Evolutionary conservation across 352 stramenopile genomes (phyloP).

Genomic region (Pythium aphanidermatum): DNA sequence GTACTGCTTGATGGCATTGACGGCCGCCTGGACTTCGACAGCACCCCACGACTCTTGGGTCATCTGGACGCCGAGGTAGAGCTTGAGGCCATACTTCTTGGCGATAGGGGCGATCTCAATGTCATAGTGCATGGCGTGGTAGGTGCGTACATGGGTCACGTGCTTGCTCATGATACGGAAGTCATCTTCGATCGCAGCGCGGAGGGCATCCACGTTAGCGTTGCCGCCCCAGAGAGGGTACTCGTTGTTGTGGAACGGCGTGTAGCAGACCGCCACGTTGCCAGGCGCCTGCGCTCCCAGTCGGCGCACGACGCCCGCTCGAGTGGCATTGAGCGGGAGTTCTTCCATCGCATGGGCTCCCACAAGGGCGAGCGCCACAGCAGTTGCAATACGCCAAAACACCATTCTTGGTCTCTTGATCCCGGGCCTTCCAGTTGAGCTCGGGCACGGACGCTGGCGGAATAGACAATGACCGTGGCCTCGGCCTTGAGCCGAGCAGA

Average conservation of each 20-base stretch:
- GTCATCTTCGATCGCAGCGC: constrained; percentile 28
- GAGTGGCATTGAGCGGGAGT: neutral
- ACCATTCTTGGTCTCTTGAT: too few relatives aligned
- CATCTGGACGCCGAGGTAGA: constrained; percentile 53
- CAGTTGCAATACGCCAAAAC: too few relatives aligned
- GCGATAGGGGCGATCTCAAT: constrained; percentile 39
- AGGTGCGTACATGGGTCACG: constrained; percentile 53
- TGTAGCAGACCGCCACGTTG: constrained; percentile 45
- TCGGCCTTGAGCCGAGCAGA: too few relatives aligned
- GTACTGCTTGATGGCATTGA: constrained; percentile 37
- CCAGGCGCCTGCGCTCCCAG: constrained; percentile 6
- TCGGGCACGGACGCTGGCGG: too few relatives aligned
- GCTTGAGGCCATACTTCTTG: constrained; percentile 39
- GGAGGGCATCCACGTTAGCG: constrained; percentile 2
- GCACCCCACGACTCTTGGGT: constrained; percentile 38
- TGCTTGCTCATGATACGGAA: constrained; percentile 34
- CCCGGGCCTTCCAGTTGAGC: too few relatives aligned
- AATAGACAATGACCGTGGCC: too few relatives aligned
- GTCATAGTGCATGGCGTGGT: constrained; percentile 49
- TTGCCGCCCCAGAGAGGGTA: constrained; percentile 34
- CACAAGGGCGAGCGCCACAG: too few relatives aligned
- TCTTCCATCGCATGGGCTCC: too few relatives aligned
- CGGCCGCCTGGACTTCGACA: constrained; percentile 31
- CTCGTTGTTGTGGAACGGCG: constrained; percentile 40
- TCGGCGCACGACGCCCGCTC: neutral